Evolutionary conservation across 805 yeast genomes (phyloP), one percentile per base, ranked within the genome.

Genomic region (Candida nemodendra): DNA sequence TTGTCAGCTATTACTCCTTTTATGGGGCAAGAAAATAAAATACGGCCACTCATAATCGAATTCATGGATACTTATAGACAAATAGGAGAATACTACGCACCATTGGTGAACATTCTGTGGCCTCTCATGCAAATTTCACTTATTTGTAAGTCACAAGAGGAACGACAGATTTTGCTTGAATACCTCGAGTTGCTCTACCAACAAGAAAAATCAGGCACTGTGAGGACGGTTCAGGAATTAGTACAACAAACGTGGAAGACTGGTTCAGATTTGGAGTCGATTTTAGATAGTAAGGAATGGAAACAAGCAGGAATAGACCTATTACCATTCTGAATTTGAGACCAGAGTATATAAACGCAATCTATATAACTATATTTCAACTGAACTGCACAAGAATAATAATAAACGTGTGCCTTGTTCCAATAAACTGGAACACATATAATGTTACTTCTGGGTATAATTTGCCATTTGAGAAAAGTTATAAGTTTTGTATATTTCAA

Each of bases 71-170:
- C 63, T 2, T 71, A 71, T 43, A 54, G 58, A 0, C 48, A 68
- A 0, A 60, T 73, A 66, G 66, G 69, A 9, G 48, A 62, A 2
- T 49, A 45, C 1, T 57, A 65, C 0, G 70, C 74, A 3, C 44
- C 59, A 18, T 67, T 69, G 3, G 66, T 72, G 4, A 76, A 71
- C 44, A 72, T 73, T 73, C 71, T 72, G 4, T 73, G 78, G 78
- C 79, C 79, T 0, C 55, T 72, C 2, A 66, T 68, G 46, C 70
- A 70, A n/a, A 57, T 73, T 26, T 71, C 71, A 1, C 63, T 73
- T 32, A 65, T 59, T 23, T 63, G 71, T 33, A 46, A 51, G 11
- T 54, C 62, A 0, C 44, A 29, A 1, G 50, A 38, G 9, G 72
- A 72, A 34, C 47, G 63, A 32, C 27, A 34, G 1, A 39, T 33